A percentile compares a stretch with the other conserved stretches of the same genome.
These are phyloP conservation scores for Schizochytrium sp. DNA, from an alignment of 108 stramenopile genomes.

Conservation along the genomic window DNA sequence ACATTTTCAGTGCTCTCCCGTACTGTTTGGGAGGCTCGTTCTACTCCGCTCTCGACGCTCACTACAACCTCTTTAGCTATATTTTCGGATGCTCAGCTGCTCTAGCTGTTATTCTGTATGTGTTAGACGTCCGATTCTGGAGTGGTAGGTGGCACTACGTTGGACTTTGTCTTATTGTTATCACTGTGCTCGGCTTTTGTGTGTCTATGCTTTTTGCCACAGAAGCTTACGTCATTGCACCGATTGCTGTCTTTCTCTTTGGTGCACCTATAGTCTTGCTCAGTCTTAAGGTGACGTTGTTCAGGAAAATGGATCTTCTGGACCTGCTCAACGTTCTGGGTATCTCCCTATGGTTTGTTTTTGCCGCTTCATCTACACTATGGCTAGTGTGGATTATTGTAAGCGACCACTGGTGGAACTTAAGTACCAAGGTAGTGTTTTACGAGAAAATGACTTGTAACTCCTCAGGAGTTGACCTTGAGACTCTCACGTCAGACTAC, in stretches of 20 bases:
- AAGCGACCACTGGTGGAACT: slow-evolving; percentile 20
- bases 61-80: not conserved
- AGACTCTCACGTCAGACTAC: not conserved
- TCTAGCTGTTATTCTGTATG: not conserved
- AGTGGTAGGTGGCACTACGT: slow-evolving; percentile 28
- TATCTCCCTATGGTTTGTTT: not conserved
- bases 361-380: not conserved
- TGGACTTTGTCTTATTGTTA: not conserved
- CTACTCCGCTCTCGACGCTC: not conserved
- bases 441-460: slow-evolving; percentile 8
- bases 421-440: not conserved
- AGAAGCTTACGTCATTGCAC: slow-evolving; percentile 28
- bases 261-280: slow-evolving; percentile 34
- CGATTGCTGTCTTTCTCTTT: slow-evolving; percentile 53
- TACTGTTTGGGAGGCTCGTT: slow-evolving; percentile 26
- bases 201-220: slow-evolving; percentile 24
- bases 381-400: slow-evolving; percentile 30
- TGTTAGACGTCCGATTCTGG: slow-evolving; percentile 52
- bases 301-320: slow-evolving; percentile 1
- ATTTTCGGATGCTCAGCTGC: not conserved
- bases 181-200: not conserved
- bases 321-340: not conserved
- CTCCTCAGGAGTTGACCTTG: not conserved
- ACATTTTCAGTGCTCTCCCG: slow-evolving; percentile 22
- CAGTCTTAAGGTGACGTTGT: slow-evolving; percentile 21